Base-by-base conservation (phyloP, 139 green algal genomes). In the Diplosphaera chodatii region DNA sequence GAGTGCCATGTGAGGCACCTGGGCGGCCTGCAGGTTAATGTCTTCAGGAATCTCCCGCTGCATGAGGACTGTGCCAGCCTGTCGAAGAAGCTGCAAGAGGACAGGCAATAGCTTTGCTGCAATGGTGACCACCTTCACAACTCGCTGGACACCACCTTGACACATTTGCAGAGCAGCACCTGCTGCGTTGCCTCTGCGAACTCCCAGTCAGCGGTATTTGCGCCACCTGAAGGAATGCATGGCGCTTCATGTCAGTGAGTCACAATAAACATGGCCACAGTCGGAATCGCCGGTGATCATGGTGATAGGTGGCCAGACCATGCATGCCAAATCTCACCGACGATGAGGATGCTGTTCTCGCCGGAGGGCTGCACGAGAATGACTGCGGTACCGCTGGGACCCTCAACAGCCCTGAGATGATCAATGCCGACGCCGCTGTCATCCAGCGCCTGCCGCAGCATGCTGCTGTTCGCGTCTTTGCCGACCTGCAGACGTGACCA, bases 281-380 rank as follows among this genome's bases (percentile, higher is more conserved):
- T n/a, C n/a, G n/a, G n/a, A n/a, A n/a, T n/a, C n/a, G n/a, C n/a
- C n/a, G n/a, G n/a, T n/a, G n/a, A n/a, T n/a, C n/a, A n/a, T n/a
- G n/a, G n/a, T n/a, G n/a, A n/a, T n/a, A n/a, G n/a, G n/a, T n/a
- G n/a, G n/a, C n/a, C n/a, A n/a, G n/a, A n/a, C n/a, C n/a, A n/a
- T n/a, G n/a, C n/a, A n/a, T n/a, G 48, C 48, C 48, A 25, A 5
- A 20, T 10, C 48, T 59, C 48, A 59, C 92, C 92, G 1, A 96
- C 89, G 62, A 97, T 91, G 33, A 95, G 85, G 73, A 96, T 96
- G 73, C 76, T 88, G 78, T 96, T 96, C 74, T 96, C 89, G 88
- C 84, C 87, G 65, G 64, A 82, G 10, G 81, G 70, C 63, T 96
- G 88, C 31, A 97, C 69, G 33, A 96, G 75, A 59, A 97, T 91